Conservation (phyloP, 2,329 filamentous ascomycete species). For the Pestalotiopsis sp. region DNA sequence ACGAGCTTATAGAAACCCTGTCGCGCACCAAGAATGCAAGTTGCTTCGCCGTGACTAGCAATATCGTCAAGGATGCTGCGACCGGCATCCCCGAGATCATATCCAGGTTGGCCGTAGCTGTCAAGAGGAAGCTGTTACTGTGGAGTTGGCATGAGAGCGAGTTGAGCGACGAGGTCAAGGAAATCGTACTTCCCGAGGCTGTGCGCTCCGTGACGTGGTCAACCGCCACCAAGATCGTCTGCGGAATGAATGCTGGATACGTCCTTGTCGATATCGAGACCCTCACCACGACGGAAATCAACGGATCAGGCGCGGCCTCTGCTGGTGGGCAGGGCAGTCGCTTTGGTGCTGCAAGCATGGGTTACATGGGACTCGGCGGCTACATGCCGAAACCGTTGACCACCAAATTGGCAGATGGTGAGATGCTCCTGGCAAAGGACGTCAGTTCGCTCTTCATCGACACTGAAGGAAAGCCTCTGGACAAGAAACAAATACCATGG, state of each 20-base stretch:
- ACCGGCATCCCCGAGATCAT: constrained; percentile 93
- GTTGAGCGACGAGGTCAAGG: constrained; percentile 15
- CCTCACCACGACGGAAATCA: constrained; percentile 75
- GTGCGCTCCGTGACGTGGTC: constrained; percentile 93
- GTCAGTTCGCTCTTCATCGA: constrained; percentile 94
- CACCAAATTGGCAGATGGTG: constrained; percentile 77
- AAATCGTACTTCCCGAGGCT: constrained; percentile 65
- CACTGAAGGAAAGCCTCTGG: constrained; percentile 76
- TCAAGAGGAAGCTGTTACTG: constrained; percentile 85
- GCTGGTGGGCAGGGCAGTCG: constrained; percentile 67
- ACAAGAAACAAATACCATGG: constrained; percentile 92
- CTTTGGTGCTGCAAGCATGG: constrained; percentile 89
- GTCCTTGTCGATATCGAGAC: constrained; percentile 83
- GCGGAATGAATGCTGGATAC: constrained; percentile 89
- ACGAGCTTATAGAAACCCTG: constrained; percentile 78
- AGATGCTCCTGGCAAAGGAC: constrained; percentile 95
- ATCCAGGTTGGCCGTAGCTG: constrained; percentile 85
- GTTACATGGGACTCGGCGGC: constrained; percentile 92
- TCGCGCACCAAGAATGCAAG: constrained; percentile 84
- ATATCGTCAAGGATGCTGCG: constrained; percentile 86
- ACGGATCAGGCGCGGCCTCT: constrained; percentile 71
- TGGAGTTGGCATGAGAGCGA: constrained; percentile 75
- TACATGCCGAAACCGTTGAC: constrained; percentile 91
- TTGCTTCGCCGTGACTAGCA: constrained; percentile 90
- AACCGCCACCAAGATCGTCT: constrained; percentile 81